phyloP scores from a whole-genome alignment of 495 filamentous ascomycete genomes.

The Aspergillus affinis region DNA sequence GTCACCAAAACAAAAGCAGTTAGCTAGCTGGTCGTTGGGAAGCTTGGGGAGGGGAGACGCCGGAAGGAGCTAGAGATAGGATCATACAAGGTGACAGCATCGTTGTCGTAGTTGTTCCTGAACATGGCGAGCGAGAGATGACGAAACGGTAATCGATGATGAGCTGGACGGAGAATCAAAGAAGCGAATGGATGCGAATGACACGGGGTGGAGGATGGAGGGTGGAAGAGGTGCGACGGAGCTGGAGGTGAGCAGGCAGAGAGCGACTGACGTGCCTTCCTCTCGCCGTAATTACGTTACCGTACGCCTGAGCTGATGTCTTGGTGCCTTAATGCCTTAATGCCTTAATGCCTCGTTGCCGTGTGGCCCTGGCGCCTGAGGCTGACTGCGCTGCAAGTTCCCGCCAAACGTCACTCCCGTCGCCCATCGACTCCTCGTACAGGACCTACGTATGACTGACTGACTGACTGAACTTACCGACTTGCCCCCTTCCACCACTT shows the following conservation, averaged over 20 bases:
- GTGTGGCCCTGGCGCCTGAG: slow-evolving; percentile 36
- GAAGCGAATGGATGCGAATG: not conserved
- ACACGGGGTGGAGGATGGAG: slow-evolving; percentile 23
- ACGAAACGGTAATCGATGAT: not conserved
- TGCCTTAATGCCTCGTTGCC: not conserved
- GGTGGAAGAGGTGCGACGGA: slow-evolving; percentile 23
- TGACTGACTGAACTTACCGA: not conserved
- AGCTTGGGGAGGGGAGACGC: slow-evolving; percentile 18
- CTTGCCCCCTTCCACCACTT: not conserved
- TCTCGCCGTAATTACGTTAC: not conserved
- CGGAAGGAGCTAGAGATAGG: slow-evolving; percentile 29
- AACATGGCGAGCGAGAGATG: slow-evolving; percentile 69
- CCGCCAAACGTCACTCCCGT: slow-evolving; percentile 35
- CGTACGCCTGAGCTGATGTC: not conserved
- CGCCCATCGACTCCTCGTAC: too few relatives aligned
- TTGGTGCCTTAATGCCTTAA: not conserved
- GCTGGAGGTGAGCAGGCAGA: slow-evolving; percentile 21
- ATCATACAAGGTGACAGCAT: slow-evolving; percentile 96
- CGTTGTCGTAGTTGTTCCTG: slow-evolving; percentile 99
- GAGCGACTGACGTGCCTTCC: slow-evolving; percentile 22
- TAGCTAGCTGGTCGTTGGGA: not conserved
- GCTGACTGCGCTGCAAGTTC: slow-evolving; percentile 33
- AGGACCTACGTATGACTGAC: not conserved
- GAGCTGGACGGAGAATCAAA: not conserved
- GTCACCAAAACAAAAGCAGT: slow-evolving; percentile 15